A percentile compares a stretch with the other conserved stretches of the same genome.
phyloP scores from a whole-genome alignment of 75 land plant species.

The Selaginella tamariscina region DNA sequence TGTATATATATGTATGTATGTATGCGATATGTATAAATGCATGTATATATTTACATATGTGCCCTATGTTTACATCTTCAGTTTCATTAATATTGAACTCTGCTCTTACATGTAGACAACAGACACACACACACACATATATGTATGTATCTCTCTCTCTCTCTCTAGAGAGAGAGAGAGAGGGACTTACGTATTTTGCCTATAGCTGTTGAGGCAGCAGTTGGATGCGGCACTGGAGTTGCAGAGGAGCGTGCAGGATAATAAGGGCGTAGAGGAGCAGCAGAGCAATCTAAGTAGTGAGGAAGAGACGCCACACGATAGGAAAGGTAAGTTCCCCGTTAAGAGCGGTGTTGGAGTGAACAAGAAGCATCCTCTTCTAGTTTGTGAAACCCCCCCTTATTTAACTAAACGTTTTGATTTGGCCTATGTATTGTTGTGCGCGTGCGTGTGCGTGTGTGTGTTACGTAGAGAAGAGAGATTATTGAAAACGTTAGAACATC shows the following conservation, averaged over 20 bases:
- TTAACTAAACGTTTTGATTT: too few relatives aligned
- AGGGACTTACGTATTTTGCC: not conserved
- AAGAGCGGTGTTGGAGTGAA: not conserved
- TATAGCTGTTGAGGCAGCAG: not conserved
- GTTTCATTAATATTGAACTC: not conserved
- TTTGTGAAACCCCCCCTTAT: too few relatives aligned
- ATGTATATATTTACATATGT: not conserved
- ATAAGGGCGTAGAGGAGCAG: not conserved
- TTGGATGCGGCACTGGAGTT: not conserved
- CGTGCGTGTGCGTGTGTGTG: slow-evolving; percentile 12
- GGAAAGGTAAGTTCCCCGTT: not conserved
- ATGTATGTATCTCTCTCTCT: too few relatives aligned
- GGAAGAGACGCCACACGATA: not conserved
- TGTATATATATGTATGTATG: too few relatives aligned
- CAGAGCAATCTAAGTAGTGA: not conserved
- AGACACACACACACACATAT: too few relatives aligned
- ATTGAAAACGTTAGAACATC: too few relatives aligned
- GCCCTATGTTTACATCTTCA: not conserved
- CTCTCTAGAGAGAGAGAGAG: too few relatives aligned
- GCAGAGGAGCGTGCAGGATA: not conserved
- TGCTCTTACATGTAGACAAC: too few relatives aligned
- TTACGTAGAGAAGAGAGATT: too few relatives aligned
- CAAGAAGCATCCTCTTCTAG: not conserved
- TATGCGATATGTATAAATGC: too few relatives aligned
- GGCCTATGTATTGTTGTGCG: slow-evolving; percentile 1